phyloP scores from a whole-genome alignment of 257 asterid genomes.

The Solanum piurae region DNA sequence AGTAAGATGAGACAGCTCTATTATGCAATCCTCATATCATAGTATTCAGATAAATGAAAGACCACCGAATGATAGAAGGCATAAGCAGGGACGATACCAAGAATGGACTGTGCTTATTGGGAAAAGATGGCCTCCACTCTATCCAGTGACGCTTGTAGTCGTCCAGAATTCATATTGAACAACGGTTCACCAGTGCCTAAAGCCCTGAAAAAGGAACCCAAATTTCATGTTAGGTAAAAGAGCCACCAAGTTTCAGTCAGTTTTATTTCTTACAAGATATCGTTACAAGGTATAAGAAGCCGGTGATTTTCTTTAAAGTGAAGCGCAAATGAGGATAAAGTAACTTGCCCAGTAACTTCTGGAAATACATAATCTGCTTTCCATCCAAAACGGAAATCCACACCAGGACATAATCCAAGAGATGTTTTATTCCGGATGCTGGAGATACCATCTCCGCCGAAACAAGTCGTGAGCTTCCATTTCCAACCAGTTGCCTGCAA shows the following conservation, averaged over 20 bases:
- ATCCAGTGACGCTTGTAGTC: slow-evolving; percentile 82
- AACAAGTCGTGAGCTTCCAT: slow-evolving; percentile 81
- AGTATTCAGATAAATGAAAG: neutral
- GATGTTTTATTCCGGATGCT: slow-evolving; percentile 80
- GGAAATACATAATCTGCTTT: slow-evolving; percentile 88
- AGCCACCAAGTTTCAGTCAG: neutral
- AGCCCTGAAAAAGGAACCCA: slow-evolving; percentile 36
- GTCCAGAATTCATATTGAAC: slow-evolving; percentile 89
- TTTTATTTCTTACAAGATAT: neutral
- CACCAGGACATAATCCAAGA: slow-evolving; percentile 80
- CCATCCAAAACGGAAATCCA: slow-evolving; percentile 96
- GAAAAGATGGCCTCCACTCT: slow-evolving; percentile 86
- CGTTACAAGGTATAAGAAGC: neutral
- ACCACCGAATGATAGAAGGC: neutral
- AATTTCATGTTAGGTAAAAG: neutral
- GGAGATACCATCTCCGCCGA: slow-evolving; percentile 83
- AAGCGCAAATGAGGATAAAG: neutral
- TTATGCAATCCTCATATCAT: neutral
- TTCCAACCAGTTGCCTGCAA: slow-evolving; percentile 94
- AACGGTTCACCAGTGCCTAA: slow-evolving; percentile 73
- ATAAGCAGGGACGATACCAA: slow-evolving; percentile 11
- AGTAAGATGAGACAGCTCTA: neutral
- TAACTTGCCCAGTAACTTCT: slow-evolving; percentile 75
- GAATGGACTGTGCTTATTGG: slow-evolving; percentile 9
- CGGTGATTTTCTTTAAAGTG: neutral